phyloP scores from a whole-genome alignment of 2,329 filamentous ascomycete genomes.

The Dactylellina drechsleri region DNA sequence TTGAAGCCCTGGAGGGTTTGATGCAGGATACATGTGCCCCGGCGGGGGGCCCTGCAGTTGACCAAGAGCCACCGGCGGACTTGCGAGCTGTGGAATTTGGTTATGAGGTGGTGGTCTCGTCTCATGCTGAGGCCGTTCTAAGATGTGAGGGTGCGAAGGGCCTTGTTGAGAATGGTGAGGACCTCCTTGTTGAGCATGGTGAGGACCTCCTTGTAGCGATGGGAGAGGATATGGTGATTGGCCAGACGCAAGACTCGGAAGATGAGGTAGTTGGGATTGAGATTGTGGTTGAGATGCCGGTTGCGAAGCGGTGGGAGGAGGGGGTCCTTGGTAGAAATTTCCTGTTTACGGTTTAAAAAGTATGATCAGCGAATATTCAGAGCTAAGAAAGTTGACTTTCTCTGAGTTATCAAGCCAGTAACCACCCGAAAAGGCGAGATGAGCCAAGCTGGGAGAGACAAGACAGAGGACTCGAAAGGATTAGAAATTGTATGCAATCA shows the following conservation, averaged over 20 bases:
- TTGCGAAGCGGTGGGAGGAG: constrained; percentile 38
- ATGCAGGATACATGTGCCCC: constrained; percentile 30
- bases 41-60: constrained; percentile 34
- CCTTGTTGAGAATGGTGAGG: too few relatives aligned
- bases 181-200: constrained; percentile 10
- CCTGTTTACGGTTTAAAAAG: constrained; percentile 8
- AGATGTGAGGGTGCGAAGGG: constrained; percentile 37
- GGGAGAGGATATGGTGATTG: constrained; percentile 46
- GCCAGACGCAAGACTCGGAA: constrained; percentile 35
- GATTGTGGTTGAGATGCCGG: constrained; percentile 20
- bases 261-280: constrained; percentile 41
- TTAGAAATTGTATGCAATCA: constrained; percentile 2
- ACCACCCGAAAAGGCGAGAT: not conserved
- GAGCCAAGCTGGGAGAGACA: not conserved
- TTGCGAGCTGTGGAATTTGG: constrained; percentile 47
- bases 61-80: constrained; percentile 29
- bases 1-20: constrained; percentile 33
- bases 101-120: constrained; percentile 37
- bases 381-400: not conserved
- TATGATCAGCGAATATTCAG: constrained; percentile 5
- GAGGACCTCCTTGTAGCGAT: constrained; percentile 41
- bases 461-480: too few relatives aligned
- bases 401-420: constrained; percentile 1
- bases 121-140: constrained; percentile 44
- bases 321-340: constrained; percentile 47